phyloP scores from a whole-genome alignment of 2,329 filamentous ascomycete species.

The Hymenoscyphus repandus region DNA sequence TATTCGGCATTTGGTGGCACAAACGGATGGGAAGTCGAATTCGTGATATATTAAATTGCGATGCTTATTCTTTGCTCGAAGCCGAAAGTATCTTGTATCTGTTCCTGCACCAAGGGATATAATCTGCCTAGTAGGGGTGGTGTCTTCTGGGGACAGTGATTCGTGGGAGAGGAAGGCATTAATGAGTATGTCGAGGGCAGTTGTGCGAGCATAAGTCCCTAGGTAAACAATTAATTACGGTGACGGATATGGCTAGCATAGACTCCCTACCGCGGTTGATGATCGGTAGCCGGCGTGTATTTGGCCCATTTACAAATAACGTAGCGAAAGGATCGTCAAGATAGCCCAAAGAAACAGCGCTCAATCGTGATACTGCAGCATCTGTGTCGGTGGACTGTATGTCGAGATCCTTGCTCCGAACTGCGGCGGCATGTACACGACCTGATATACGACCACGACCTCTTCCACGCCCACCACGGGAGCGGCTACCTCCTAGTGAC shows the following conservation, averaged over 20 bases:
- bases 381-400: slow-evolving; percentile 91
- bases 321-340: slow-evolving; percentile 74
- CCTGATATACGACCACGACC: slow-evolving; percentile 1
- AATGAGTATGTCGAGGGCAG: slow-evolving; percentile 74
- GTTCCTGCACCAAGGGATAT: slow-evolving; percentile 91
- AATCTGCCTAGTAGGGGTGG: slow-evolving; percentile 58
- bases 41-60: slow-evolving; percentile 73
- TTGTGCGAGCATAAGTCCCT: slow-evolving; percentile 92
- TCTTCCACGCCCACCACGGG: slow-evolving; percentile 26
- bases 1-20: slow-evolving; percentile 43
- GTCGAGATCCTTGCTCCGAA: slow-evolving; percentile 57
- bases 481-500: slow-evolving; percentile 42
- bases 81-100: slow-evolving; percentile 80
- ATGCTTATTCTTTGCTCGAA: slow-evolving; percentile 37
- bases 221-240: neutral
- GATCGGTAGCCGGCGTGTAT: slow-evolving; percentile 70
- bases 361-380: slow-evolving; percentile 81
- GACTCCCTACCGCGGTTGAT: slow-evolving; percentile 75
- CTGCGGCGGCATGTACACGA: slow-evolving; percentile 13
- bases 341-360: slow-evolving; percentile 81
- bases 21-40: slow-evolving; percentile 78
- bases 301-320: slow-evolving; percentile 56
- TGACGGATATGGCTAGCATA: neutral
- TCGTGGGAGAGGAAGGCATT: slow-evolving; percentile 54
- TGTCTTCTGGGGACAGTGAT: slow-evolving; percentile 16